A percentile compares a stretch with the other conserved stretches of the same genome.
Conservation (phyloP, 2,329 filamentous ascomycete genomes). For the Chaetomium sp. region DNA sequence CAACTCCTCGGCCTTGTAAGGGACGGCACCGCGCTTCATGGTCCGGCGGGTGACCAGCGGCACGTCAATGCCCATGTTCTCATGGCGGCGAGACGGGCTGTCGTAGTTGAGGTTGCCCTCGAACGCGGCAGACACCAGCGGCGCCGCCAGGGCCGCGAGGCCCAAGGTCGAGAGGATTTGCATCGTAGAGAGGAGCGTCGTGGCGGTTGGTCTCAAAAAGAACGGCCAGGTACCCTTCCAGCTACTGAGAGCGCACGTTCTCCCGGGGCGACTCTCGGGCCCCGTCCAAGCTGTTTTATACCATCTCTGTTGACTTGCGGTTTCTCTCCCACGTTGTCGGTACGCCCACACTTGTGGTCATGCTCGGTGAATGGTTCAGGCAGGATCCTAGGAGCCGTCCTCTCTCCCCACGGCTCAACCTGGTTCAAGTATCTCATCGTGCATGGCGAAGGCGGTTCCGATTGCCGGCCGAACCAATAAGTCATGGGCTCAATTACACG, state of each 20-base stretch:
- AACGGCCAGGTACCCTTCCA: background rate
- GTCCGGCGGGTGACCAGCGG: conserved; percentile 24
- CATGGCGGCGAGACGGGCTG: conserved; percentile 51
- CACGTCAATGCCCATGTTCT: conserved; percentile 49
- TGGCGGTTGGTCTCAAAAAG: background rate
- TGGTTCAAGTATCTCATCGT: background rate
- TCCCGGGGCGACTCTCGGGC: background rate
- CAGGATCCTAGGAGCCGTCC: background rate
- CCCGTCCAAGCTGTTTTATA: background rate
- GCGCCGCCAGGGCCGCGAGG: conserved; percentile 2
- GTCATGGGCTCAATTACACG: background rate
- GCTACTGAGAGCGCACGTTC: background rate
- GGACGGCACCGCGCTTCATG: conserved; percentile 10
- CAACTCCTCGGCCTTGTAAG: conserved; percentile 12
- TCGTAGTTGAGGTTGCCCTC: conserved; percentile 50
- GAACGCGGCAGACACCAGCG: conserved; percentile 14
- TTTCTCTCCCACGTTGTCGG: background rate
- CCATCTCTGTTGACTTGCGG: background rate
- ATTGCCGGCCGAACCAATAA: background rate
- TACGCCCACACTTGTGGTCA: background rate
- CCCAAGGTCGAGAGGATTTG: background rate
- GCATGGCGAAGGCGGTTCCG: background rate
- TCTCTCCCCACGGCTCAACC: background rate
- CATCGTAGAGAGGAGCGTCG: background rate
- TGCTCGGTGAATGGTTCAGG: background rate